Evolutionary conservation across 495 filamentous ascomycete genomes (phyloP), one percentile per base, ranked within the genome.

Genomic region (Xylaria longipes): DNA sequence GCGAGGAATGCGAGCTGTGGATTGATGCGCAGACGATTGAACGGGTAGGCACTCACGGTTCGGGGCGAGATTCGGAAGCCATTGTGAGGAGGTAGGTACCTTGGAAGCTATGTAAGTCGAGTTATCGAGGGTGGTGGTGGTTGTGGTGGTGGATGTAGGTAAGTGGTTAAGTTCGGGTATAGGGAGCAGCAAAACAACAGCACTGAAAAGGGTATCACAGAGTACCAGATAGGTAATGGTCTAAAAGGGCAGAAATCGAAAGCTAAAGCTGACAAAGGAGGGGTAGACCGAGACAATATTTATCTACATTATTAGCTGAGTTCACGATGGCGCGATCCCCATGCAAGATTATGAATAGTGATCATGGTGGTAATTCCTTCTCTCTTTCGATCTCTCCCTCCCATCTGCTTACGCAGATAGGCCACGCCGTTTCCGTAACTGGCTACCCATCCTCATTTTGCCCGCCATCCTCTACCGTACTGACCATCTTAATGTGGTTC

Each of bases 51-150:
- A 74, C 77, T 75, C 57, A 78, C 77, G 77, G 77, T 20, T 61
- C 73, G 65, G 77, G 69, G 69, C 77, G 70, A 43, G 69, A 33
- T 54, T 77, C 77, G 57, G 41, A 15, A 33, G 76, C 73, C 77
- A 78, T 78, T 60, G 70, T 61, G 70, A n/a, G 50, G 65, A n/a
- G n/a, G n/a, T n/a, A n/a, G n/a, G n/a, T n/a, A n/a, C n/a, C n/a
- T n/a, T n/a, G n/a, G n/a, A n/a, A 39, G 29, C 33, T 58, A 48
- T 63, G 33, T 33, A 52, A 37, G 45, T 39, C 17, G 20, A 35
- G 25, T 60, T 60, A 46, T 46, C 6, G 66, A 50, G 45, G 31
- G 33, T 60, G 12, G 11, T 58, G 56, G 29, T 39, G 25, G 35
- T n/a, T 48, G 14, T 27, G 33, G 29, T 66, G 29, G 9, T 20